Base-by-base conservation (phyloP, 108 stramenopile genomes). In the Nitzschia sp. region DNA sequence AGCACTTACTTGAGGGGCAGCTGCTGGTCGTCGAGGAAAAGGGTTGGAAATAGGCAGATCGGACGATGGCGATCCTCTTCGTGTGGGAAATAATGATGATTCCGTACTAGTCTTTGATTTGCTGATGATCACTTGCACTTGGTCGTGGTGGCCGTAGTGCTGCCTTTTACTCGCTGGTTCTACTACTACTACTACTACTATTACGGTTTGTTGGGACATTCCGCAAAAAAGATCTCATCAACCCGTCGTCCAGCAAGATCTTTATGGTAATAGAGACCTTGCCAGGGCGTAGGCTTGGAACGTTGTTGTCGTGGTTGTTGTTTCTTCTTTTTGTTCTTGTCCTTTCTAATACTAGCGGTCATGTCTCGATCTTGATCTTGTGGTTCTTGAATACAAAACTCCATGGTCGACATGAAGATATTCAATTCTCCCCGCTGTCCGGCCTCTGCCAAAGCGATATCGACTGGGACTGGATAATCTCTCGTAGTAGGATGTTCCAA, bases 191-290 rank as follows among this genome's bases (percentile, higher is more conserved):
- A n/a, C n/a, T n/a, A n/a, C n/a, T n/a, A n/a, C n/a, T n/a, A n/a
- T n/a, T n/a, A n/a, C n/a, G n/a, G n/a, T 56, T 56, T 56, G 27
- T 29, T 56, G 17, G 55, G 55, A 27, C 55, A 56, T 32, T 56
- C 55, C 5, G 55, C 5, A 56, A 56, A 56, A 6, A 26, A 32
- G 8, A 56, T 56, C 13, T 56, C 55, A 56, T 56, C 31, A 25
- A 32, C 4, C 30, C 55, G 55, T 21, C 9, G 30, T 26, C 30
- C 28, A 26, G 27, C 15, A 2, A 32, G 17, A 28, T 32, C 55
- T 21, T 30, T 25, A n/a, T 29, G 30, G 30, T 31, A 32, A n/a
- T 56, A 56, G 30, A 56, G 17, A 17, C 55, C 55, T n/a, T 29
- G 4, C 55, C 55, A 56, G 2, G 28, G 27, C 4, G 19, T 50